Evolutionary conservation across 2,329 filamentous ascomycete species (phyloP).

Genomic region (Sclerotiophoma versabilis): DNA sequence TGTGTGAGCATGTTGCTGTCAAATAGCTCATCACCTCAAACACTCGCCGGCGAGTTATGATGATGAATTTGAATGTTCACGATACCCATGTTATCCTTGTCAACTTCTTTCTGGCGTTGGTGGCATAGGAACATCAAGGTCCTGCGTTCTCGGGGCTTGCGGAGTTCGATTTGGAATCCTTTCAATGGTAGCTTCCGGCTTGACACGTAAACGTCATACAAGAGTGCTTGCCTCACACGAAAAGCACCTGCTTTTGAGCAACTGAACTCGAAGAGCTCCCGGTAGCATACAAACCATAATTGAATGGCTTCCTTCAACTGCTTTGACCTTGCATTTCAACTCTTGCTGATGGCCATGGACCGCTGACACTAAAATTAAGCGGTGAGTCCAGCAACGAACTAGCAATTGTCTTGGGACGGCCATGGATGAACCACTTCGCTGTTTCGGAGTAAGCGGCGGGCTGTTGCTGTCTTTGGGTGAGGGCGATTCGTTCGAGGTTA

Average conservation of each 20-base stretch:
- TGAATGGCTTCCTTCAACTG: not conserved
- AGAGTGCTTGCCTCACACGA: not conserved
- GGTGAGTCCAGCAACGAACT: not conserved
- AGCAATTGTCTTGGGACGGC: not conserved
- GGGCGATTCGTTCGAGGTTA: not conserved
- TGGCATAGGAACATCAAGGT: constrained; percentile 2
- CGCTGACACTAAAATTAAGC: not conserved
- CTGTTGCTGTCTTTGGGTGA: not conserved
- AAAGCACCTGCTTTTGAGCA: not conserved
- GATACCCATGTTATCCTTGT: constrained; percentile 3
- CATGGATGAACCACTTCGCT: not conserved
- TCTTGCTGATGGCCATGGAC: not conserved
- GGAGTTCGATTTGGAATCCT: constrained; percentile 7
- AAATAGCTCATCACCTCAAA: not conserved
- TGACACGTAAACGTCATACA: constrained; percentile 1
- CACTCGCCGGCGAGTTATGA: constrained; percentile 6
- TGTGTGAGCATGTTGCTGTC: not conserved
- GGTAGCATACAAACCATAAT: not conserved
- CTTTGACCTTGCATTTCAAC: not conserved
- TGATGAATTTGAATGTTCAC: not conserved
- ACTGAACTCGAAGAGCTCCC: not conserved
- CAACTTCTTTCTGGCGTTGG: not conserved
- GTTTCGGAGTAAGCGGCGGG: not conserved
- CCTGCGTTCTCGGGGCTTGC: not conserved
- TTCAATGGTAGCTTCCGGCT: not conserved